Evolutionary conservation across 495 filamentous ascomycete species (phyloP).

Genomic region (Neurospora tetraspora): DNA sequence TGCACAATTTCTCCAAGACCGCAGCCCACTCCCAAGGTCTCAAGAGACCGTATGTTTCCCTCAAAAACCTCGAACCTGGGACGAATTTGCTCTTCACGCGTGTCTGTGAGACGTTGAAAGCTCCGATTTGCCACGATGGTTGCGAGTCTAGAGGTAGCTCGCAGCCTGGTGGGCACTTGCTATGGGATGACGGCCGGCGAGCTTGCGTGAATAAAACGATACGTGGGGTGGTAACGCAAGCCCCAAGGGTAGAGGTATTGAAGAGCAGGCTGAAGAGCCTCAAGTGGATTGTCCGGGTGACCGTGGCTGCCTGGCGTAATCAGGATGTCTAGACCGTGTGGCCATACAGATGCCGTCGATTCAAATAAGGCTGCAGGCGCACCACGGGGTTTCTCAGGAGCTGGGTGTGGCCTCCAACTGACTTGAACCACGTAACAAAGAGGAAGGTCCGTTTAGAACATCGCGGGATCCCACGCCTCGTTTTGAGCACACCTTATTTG

Average conservation of each 20-base stretch:
- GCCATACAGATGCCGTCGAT: background rate
- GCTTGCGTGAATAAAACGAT: background rate
- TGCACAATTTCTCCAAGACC: background rate
- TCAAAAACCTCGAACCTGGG: background rate
- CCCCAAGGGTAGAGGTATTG: background rate
- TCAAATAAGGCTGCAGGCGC: background rate
- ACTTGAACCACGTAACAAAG: background rate
- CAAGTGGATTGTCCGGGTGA: background rate
- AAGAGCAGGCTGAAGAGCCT: background rate
- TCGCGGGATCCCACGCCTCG: background rate
- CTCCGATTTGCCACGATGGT: background rate
- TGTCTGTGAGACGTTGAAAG: background rate
- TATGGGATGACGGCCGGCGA: background rate
- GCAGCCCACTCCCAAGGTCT: background rate
- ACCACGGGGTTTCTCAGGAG: background rate
- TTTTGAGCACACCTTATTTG: background rate
- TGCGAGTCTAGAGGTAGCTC: background rate
- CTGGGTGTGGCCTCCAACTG: background rate
- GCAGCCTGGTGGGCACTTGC: background rate
- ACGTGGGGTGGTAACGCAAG: background rate
- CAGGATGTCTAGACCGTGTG: background rate
- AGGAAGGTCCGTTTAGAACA: background rate
- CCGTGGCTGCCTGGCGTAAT: background rate
- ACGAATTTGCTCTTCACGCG: background rate
- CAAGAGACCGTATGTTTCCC: background rate